Percentiles rank a stretch among this genome's conserved stretches.
phyloP scores from a whole-genome alignment of 441 rosid genomes.

The Kokia cookei region DNA sequence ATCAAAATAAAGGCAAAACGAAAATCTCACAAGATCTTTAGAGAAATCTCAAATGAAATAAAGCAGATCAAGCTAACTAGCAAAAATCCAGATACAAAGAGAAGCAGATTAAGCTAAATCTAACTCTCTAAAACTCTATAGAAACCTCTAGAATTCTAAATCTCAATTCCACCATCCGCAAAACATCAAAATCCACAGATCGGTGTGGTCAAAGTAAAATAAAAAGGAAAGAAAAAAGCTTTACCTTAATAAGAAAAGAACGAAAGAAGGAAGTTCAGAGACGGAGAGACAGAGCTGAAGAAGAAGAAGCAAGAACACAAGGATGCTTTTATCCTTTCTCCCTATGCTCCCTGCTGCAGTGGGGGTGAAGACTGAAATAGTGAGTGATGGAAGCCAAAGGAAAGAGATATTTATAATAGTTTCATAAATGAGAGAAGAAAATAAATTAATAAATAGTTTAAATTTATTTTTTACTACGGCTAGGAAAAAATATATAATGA shows the following conservation, averaged over 20 bases:
- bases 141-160: not conserved
- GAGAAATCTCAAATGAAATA: not conserved
- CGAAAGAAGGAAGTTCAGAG: not conserved
- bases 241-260: not conserved
- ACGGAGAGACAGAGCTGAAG: not conserved
- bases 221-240: not conserved
- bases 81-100: constrained; percentile 18
- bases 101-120: constrained; percentile 14
- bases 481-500: no score
- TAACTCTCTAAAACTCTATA: not conserved
- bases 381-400: constrained; percentile 8
- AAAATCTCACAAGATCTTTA: not conserved
- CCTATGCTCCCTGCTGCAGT: constrained; percentile 12
- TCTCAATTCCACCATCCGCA: constrained; percentile 2
- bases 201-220: not conserved
- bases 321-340: not conserved
- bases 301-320: not conserved
- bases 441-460: not conserved
- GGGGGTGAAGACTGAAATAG: not conserved
- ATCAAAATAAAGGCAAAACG: not conserved
- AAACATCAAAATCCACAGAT: constrained; percentile 7
- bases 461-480: no score
- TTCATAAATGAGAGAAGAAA: not conserved
- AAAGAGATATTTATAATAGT: constrained; percentile 6
- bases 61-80: not conserved